Conservation (phyloP, 306 rosid species). For the Erythrophleum fordii region DNA sequence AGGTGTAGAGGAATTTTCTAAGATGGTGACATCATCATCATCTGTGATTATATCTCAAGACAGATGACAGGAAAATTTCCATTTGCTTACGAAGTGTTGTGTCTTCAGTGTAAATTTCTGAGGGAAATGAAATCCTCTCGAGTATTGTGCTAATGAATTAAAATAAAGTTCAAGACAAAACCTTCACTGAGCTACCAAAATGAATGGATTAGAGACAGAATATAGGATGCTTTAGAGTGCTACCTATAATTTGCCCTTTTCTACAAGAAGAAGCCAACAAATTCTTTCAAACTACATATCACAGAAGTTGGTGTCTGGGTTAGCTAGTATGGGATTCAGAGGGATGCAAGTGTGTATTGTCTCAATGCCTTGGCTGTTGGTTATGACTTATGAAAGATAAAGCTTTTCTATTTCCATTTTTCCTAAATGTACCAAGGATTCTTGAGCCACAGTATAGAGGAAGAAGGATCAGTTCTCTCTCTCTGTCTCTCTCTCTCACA, state of each 20-base stretch:
- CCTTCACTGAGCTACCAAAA: not conserved
- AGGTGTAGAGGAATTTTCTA: not conserved
- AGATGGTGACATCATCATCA: not conserved
- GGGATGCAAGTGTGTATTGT: not conserved
- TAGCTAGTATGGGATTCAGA: constrained; percentile 18
- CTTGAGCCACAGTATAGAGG: constrained; percentile 5
- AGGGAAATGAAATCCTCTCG: constrained; percentile 11
- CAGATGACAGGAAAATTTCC: not conserved
- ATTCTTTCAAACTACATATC: constrained; percentile 7
- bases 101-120: not conserved
- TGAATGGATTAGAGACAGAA: constrained; percentile 24
- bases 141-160: not conserved
- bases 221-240: constrained; percentile 1
- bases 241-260: not conserved
- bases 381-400: not conserved
- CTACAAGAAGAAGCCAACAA: constrained; percentile 1
- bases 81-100: constrained; percentile 2
- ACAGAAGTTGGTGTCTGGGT: not conserved
- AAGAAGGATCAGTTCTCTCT: constrained; percentile 6
- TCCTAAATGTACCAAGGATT: not conserved
- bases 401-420: not conserved
- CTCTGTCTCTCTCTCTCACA: not conserved
- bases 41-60: not conserved
- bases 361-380: not conserved
- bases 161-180: not conserved